Base-by-base conservation (phyloP, 495 filamentous ascomycete species). In the Chlorociboria aeruginascens region DNA sequence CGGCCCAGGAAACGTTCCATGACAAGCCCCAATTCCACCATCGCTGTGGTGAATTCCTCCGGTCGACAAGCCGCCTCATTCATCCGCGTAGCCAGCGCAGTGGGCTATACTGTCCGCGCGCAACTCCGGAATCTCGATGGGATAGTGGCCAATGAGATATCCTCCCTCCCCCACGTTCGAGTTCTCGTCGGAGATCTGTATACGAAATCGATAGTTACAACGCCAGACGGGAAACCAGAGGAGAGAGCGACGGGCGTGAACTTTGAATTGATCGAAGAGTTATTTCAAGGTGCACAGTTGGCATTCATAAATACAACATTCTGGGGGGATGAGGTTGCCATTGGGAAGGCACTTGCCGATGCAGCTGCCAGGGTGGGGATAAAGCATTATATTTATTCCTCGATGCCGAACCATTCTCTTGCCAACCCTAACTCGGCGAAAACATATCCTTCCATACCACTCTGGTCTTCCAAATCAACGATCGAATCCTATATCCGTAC, bases 271-370 rank as follows among this genome's bases (percentile, higher is more conserved):
- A 83, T 98, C 61, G 72, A 74, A 28, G 65, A 78, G 20, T 74
- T 98, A 10, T 98, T 97, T 71, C 63, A 71, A 9, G 86, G 85
- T 53, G 86, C 86, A 16, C 79, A 89, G 48, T 70, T 89, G 33
- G 92, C 92, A 48, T 98, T 96, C 64, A 89, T 97, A 72, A 98
- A 98, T 67, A 98, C 92, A 29, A 90, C 88, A n/a, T 93, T 90
- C 50, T 90, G 89, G 69, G 93, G 92, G 31, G 89, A 97, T 61
- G 92, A 98, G 70, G 74, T 89, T 38, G 80, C 78, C 8, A 90
- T 95, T 52, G 92, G 92, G 32, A 76, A 83, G 52, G 81, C 82
- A 0, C 69, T 96, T 36, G 92, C 92, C 34, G 85, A 95, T 60
- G 89, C 88, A 13, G 92, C 92, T 33, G 92, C 90, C 59, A 78